Evolutionary conservation across 495 filamentous ascomycete genomes (phyloP), one percentile per base, ranked within the genome.

Genomic region (Parathielavia hyrcaniae): DNA sequence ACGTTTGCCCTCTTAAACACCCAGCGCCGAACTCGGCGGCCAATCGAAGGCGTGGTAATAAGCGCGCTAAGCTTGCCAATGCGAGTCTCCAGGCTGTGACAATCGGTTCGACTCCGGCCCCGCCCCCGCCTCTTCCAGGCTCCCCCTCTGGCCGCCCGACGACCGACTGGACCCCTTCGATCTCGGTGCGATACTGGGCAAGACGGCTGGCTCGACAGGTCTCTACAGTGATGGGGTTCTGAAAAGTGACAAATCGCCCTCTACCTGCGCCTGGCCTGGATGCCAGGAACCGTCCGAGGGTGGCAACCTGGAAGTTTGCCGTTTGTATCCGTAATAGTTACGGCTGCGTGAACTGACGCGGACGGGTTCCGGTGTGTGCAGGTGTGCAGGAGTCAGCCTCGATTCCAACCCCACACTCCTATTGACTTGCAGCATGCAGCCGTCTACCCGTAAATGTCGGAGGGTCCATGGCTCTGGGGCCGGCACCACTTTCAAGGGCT

Each of bases 51-150:
- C 10, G 17, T 30, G 41, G 50, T 35, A 2, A 30, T 30, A 53
- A 59, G 39, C 63, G 60, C 63, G 63, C 53, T 60, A 60, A 49
- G 39, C 48, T 53, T 35, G 48, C 44, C 53, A 53, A 55, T 43
- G 48, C 47, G 26, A 55, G 26, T 7, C 17, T 20, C 23, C 20
- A 22, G 23, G 41, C 20, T 53, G 49, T 50, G 26, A 39, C 30
- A 51, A 35, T 48, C 35, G 20, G 23, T 61, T 41, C 43, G 19
- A 53, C 53, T 58, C 64, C 61, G 19, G 58, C 53, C 61, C 64
- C 61, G 59, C 54, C 54, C 48, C 61, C 61, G 60, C 64, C 64
- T 47, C n/a, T n/a, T n/a, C n/a, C n/a, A n/a, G n/a, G n/a, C n/a
- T n/a, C n/a, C n/a, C n/a, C n/a, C n/a, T n/a, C n/a, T n/a, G n/a